Base-by-base conservation (phyloP, 768 basidiomycete species). In the Stropharia rugosoannulata region DNA sequence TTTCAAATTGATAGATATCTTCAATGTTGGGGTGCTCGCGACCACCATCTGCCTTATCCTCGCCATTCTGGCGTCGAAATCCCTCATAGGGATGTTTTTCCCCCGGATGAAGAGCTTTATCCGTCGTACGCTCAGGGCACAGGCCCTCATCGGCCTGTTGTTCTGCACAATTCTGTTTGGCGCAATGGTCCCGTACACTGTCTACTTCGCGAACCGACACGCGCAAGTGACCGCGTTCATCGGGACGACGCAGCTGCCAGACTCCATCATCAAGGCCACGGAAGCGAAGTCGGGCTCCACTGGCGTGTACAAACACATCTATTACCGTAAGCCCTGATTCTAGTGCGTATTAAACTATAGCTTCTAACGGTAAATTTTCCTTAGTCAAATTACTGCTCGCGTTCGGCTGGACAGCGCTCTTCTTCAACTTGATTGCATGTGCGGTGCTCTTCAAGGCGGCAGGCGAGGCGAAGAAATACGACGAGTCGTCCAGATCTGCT, bases 361-460 rank as follows among this genome's bases (percentile, higher is more conserved):
- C 15, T 27, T 12, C 39, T 58, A 13, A 57, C 39, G 11, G 51
- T 27, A 18, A 46, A n/a, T 13, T 37, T 35, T 22, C 43, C 47
- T 5, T 59, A 86, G 84, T 84, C 60, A 70, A 69, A 44, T 68
- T 78, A 22, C 63, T 80, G 16, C 80, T 81, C 1, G 74, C 83
- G 55, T 61, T 84, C 29, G 80, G 81, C 1, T 86, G 84, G 84
- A 58, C 68, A 42, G 51, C 66, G 2, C 54, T 68, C 27, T 54
- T 67, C n/a, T 66, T 68, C 54, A 62, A 65, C 7, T 38, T 63
- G 32, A 59, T 66, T 41, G 55, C 70, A 16, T 55, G 62, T 32
- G 44, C 55, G 13, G 47, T 66, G n/a, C 61, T 69, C 13, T 66
- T 64, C 51, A 55, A 51, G 43, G 64, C 67, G 11, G 51, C 55